phyloP scores from a whole-genome alignment of 306 rosid species.

The Inga oerstediana region DNA sequence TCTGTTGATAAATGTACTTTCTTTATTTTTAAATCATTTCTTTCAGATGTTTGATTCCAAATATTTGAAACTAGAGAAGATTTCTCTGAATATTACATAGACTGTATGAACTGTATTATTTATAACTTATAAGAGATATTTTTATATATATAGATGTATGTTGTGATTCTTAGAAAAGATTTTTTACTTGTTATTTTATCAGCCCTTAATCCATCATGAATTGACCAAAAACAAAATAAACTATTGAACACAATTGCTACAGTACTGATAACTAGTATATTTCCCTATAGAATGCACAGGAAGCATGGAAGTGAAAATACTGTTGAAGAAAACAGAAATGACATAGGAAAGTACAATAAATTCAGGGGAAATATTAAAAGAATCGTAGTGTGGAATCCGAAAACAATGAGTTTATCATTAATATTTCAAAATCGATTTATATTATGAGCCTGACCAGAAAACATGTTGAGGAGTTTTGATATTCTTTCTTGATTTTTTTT shows the following conservation, averaged over 20 bases:
- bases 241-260: no score
- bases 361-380: not conserved
- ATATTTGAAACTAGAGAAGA: not conserved
- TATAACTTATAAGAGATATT: not conserved
- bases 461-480: not conserved
- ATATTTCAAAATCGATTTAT: no score
- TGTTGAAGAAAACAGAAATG: not conserved
- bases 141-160: not conserved
- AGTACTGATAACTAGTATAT: not conserved
- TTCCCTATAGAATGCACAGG: not conserved
- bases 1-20: not conserved
- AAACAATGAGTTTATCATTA: no score
- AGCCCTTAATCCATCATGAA: no score
- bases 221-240: no score
- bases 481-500: not conserved
- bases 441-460: not conserved
- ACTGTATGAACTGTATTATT: not conserved
- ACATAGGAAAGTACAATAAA: not conserved
- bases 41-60: not conserved
- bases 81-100: not conserved
- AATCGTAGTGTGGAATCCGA: not conserved
- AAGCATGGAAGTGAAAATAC: not conserved
- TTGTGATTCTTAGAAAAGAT: not conserved
- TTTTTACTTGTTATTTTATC: no score
- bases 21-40: not conserved